phyloP scores from a whole-genome alignment of 1,139 yeast genomes.

The Saccharomyces hybrid region DNA sequence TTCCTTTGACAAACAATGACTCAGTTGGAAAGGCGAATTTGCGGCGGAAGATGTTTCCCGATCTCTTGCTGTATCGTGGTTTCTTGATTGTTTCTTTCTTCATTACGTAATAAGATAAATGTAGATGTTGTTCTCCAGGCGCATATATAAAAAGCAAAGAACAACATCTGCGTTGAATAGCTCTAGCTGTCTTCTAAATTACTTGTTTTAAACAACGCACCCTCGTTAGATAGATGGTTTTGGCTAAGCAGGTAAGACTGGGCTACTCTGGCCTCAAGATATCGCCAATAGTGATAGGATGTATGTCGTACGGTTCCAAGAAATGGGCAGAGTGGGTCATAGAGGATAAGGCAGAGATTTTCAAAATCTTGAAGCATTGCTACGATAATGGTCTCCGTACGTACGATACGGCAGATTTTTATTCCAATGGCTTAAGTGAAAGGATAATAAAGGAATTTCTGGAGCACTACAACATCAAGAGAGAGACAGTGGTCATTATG shows the following conservation, averaged over 20 bases:
- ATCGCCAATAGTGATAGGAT: constrained; percentile 44
- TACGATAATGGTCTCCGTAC: constrained; percentile 42
- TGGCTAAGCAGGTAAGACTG: constrained; percentile 11
- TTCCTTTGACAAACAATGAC: too few species aligned
- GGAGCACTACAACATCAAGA: constrained; percentile 32
- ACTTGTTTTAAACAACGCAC: too few species aligned
- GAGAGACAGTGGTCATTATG: constrained; percentile 37
- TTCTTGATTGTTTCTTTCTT: too few species aligned
- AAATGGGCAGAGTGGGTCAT: constrained; percentile 39
- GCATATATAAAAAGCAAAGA: too few species aligned
- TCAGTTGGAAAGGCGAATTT: too few species aligned
- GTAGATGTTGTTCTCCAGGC: too few species aligned
- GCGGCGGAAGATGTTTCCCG: too few species aligned
- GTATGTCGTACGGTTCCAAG: constrained; percentile 43
- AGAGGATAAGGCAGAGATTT: constrained; percentile 32
- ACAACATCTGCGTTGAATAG: too few species aligned
- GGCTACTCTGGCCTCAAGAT: constrained; percentile 39
- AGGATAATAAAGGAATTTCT: constrained; percentile 35
- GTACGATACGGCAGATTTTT: constrained; percentile 40
- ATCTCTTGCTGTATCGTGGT: too few species aligned
- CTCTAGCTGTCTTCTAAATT: too few species aligned
- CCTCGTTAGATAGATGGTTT: neutral
- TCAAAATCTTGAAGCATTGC: constrained; percentile 36
- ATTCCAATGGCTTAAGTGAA: constrained; percentile 37
- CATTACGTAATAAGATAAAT: too few species aligned